Conservation (phyloP, 2,329 filamentous ascomycete species). For the Xylariaceae sp. region DNA sequence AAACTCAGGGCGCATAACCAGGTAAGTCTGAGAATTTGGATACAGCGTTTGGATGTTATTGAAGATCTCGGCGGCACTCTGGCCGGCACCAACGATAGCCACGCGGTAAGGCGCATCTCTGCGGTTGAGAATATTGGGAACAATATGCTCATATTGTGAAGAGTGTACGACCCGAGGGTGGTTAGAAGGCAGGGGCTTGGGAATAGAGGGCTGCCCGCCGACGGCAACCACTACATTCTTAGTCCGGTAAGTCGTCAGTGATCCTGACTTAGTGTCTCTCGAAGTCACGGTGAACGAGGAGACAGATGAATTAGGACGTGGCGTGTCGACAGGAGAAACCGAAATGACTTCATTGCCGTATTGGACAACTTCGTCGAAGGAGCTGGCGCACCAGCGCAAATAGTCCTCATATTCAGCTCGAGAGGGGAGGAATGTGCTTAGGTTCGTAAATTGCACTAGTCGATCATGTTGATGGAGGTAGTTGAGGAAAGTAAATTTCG, state of each 20-base stretch:
- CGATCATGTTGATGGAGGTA: constrained; percentile 82
- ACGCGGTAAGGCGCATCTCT: constrained; percentile 66
- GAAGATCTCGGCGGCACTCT: constrained; percentile 95
- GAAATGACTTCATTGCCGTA: constrained; percentile 79
- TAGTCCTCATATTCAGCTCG: constrained; percentile 94
- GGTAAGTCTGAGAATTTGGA: constrained; percentile 74
- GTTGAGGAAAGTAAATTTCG: constrained; percentile 93
- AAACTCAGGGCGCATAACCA: constrained; percentile 83
- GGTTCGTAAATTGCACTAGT: constrained; percentile 88
- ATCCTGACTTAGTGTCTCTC: constrained; percentile 61
- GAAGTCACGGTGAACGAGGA: constrained; percentile 71
- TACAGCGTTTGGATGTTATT: constrained; percentile 82
- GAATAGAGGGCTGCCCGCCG: constrained; percentile 69
- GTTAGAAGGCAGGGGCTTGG: constrained; percentile 66
- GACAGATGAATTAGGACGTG: constrained; percentile 51
- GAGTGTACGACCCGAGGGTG: constrained; percentile 83
- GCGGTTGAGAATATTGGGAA: constrained; percentile 62
- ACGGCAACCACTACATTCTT: constrained; percentile 67
- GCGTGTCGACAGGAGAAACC: constrained; percentile 62
- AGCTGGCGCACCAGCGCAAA: constrained; percentile 85
- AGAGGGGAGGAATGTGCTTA: constrained; percentile 84
- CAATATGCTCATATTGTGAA: constrained; percentile 75
- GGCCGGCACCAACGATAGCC: constrained; percentile 84
- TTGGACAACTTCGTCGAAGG: constrained; percentile 72
- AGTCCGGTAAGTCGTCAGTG: constrained; percentile 54